Conservation (phyloP, 2,329 filamentous ascomycete species). For the Didymella arachidicola region DNA sequence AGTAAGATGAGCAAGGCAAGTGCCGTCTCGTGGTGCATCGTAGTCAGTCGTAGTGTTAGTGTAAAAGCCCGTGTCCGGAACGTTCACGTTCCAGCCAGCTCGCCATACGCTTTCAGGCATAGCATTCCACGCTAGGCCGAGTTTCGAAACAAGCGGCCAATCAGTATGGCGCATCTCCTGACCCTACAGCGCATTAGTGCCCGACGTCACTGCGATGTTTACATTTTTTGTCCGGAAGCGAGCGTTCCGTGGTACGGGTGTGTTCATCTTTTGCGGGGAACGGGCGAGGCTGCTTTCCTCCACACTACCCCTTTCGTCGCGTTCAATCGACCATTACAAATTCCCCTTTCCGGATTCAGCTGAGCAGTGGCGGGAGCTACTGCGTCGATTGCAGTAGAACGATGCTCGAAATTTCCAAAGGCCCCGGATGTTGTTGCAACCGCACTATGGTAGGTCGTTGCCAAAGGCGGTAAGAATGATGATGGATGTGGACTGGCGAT, state of each 20-base stretch:
- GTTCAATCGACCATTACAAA: slow-evolving; percentile 5
- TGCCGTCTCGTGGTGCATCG: slow-evolving; percentile 2
- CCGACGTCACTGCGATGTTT: slow-evolving; percentile 14
- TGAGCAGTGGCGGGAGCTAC: slow-evolving; percentile 1
- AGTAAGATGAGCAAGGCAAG: slow-evolving; percentile 9
- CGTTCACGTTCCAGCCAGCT: slow-evolving; percentile 12
- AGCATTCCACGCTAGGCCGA: slow-evolving; percentile 5
- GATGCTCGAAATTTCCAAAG: slow-evolving; percentile 3
- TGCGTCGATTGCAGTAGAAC: neutral
- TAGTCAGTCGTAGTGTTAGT: slow-evolving; percentile 5
- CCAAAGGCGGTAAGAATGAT: slow-evolving; percentile 13
- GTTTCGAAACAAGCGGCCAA: slow-evolving; percentile 7
- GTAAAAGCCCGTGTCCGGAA: slow-evolving; percentile 9
- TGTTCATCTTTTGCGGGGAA: slow-evolving; percentile 7
- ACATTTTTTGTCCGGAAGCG: slow-evolving; percentile 7
- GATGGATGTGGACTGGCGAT: slow-evolving; percentile 8
- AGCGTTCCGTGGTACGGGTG: slow-evolving; percentile 7
- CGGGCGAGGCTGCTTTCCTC: slow-evolving; percentile 6
- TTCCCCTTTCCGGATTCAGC: slow-evolving; percentile 6
- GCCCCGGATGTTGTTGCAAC: slow-evolving; percentile 6
- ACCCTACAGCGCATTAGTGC: slow-evolving; percentile 1
- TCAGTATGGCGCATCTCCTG: neutral
- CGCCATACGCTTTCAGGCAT: neutral
- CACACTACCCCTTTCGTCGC: neutral
- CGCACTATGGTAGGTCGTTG: slow-evolving; percentile 12